Conservation (phyloP, 202 grass and related monocot genomes). For the Cymbopogon flexuosus region DNA sequence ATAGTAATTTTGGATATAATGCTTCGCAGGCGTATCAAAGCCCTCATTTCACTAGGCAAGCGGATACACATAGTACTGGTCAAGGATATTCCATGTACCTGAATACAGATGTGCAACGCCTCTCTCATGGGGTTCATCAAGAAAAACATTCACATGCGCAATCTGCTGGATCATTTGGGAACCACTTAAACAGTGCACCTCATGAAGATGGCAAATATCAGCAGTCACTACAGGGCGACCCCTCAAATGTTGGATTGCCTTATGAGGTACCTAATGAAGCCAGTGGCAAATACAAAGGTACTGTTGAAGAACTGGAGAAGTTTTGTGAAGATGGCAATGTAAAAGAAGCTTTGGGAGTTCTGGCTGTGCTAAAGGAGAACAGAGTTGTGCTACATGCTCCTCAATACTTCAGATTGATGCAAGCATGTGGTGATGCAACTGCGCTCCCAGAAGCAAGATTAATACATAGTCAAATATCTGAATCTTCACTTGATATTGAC, state of each 20-base stretch:
- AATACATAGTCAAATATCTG: conserved; percentile 53
- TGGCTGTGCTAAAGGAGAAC: conserved; percentile 50
- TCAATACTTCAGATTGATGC: conserved; percentile 58
- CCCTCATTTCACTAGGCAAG: conserved; percentile 31
- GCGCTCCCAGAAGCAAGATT: conserved; percentile 58
- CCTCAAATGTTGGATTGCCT: conserved; percentile 20
- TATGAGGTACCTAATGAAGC: conserved; percentile 34
- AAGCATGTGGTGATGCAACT: conserved; percentile 62
- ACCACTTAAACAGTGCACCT: conserved; percentile 20
- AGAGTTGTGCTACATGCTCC: conserved; percentile 38
- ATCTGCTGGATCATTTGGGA: conserved; percentile 1
- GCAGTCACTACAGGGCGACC: conserved; percentile 8
- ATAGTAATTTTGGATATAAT: conserved; percentile 37
- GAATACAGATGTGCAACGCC: conserved; percentile 32
- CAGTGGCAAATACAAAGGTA: conserved; percentile 39
- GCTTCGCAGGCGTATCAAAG: conserved; percentile 29
- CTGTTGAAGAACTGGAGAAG: conserved; percentile 73
- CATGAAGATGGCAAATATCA: conserved; percentile 28
- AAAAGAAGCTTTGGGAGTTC: conserved; percentile 67
- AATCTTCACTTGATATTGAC: conserved; percentile 40
- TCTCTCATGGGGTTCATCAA: conserved; percentile 32
- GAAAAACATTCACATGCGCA: conserved; percentile 29
- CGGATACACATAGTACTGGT: conserved; percentile 28
- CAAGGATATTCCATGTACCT: conserved; percentile 29
- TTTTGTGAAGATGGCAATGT: conserved; percentile 70